These are phyloP conservation scores for Exserohilum turcica DNA, from an alignment of 2,329 filamentous ascomycete genomes.

Conservation along the genomic window DNA sequence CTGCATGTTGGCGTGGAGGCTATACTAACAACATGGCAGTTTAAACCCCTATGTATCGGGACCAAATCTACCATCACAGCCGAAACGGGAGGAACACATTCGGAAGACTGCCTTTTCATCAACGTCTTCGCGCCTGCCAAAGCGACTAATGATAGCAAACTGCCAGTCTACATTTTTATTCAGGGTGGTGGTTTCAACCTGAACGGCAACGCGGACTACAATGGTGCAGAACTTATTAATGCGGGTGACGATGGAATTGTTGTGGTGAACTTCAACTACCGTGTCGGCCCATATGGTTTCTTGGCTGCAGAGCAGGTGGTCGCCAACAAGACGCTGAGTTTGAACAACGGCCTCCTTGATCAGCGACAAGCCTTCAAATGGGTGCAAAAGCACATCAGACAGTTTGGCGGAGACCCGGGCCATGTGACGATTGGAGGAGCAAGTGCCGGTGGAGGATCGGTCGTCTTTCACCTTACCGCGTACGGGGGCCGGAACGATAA, in stretches of 20 bases:
- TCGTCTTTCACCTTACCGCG: slow-evolving; percentile 45
- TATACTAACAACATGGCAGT: slow-evolving; percentile 26
- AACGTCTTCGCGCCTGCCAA: slow-evolving; percentile 47
- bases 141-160: slow-evolving; percentile 37
- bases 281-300: slow-evolving; percentile 49
- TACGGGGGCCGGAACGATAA: slow-evolving; percentile 45
- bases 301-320: slow-evolving; percentile 41
- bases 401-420: slow-evolving; percentile 48
- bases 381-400: slow-evolving; percentile 44
- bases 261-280: slow-evolving; percentile 50
- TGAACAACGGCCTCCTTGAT: slow-evolving; percentile 48
- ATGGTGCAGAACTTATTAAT: slow-evolving; percentile 42
- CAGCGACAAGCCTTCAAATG: slow-evolving; percentile 45
- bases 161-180: slow-evolving; percentile 50
- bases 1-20: not conserved
- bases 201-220: slow-evolving; percentile 46
- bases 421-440: slow-evolving; percentile 49
- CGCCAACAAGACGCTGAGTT: slow-evolving; percentile 33
- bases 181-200: slow-evolving; percentile 48
- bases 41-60: slow-evolving; percentile 43
- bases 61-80: slow-evolving; percentile 26
- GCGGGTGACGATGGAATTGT: slow-evolving; percentile 41
- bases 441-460: slow-evolving; percentile 49
- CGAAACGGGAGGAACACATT: slow-evolving; percentile 36
- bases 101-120: slow-evolving; percentile 50